Evolutionary conservation across 805 yeast genomes (phyloP).

Genomic region (Pichia occidentalis): DNA sequence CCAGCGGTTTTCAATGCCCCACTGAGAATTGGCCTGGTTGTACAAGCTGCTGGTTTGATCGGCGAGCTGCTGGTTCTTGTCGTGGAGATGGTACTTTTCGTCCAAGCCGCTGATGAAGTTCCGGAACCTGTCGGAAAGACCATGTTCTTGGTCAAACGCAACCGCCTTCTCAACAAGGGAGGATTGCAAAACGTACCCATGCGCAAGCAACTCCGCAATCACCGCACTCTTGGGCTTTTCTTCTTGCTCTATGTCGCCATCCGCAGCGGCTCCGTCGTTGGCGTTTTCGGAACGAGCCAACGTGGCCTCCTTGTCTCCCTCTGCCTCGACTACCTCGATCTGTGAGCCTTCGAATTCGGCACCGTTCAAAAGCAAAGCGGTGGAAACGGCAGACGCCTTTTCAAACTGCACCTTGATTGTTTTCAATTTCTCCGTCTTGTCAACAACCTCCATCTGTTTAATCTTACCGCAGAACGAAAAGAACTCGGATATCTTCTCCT

Average conservation of each 20-base stretch:
- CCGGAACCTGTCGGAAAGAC: slow-evolving; percentile 50
- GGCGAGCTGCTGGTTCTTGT: slow-evolving; percentile 33
- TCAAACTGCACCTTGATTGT: slow-evolving; percentile 48
- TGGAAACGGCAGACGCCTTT: slow-evolving; percentile 54
- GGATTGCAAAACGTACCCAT: slow-evolving; percentile 68
- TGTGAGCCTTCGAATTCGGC: slow-evolving; percentile 61
- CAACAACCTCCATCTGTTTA: slow-evolving; percentile 28
- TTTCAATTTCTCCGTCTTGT: slow-evolving; percentile 30
- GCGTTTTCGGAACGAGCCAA: slow-evolving; percentile 11
- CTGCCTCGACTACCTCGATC: slow-evolving; percentile 36
- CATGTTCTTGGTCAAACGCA: slow-evolving; percentile 58
- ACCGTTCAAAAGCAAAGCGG: slow-evolving; percentile 65
- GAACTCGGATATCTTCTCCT: slow-evolving; percentile 53
- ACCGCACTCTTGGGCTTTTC: slow-evolving; percentile 71
- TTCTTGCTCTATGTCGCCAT: slow-evolving; percentile 58
- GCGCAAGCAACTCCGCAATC: slow-evolving; percentile 66
- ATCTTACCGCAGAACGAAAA: slow-evolving; percentile 70
- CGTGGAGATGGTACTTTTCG: slow-evolving; percentile 52
- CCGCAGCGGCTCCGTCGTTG: slow-evolving; percentile 13
- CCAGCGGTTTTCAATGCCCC: slow-evolving; percentile 35
- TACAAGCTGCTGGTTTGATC: slow-evolving; percentile 12
- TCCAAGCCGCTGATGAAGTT: slow-evolving; percentile 50
- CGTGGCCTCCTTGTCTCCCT: slow-evolving; percentile 15
- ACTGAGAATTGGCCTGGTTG: slow-evolving; percentile 34
- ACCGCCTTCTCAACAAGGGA: slow-evolving; percentile 53